Base-by-base conservation (phyloP, 306 rosid species). In the Lathyrus oleraceus region DNA sequence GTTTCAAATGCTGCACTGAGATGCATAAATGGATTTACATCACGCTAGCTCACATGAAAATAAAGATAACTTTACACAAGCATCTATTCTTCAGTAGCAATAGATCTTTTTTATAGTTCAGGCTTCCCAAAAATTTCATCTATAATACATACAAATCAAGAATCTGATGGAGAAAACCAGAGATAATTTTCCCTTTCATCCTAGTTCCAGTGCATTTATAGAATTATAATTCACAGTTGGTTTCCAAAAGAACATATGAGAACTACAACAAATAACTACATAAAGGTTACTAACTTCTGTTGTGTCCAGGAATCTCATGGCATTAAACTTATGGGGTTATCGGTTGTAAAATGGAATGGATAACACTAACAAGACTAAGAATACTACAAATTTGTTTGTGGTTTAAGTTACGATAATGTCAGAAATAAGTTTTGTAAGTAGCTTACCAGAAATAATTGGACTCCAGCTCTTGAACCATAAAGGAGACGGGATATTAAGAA, bases 381-480 rank as follows among this genome's bases (percentile, higher is more conserved):
- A 63, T 16, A 45, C 8, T 54, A 60, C 28, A 53, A 65, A 58
- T 64, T 35, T 32, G 48, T 61, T 17, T 61, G 58, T n/a, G 20
- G 16, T 61, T 69, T 39, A 1, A 51, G 20, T 63, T 45, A 72
- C 32, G 54, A 30, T 16, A 57, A 23, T 28, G 49, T 40, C 42
- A 38, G 35, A 78, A 66, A 42, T 19, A 58, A 75, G 15, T 54
- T 14, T 65, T 35, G 39, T 42, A 62, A 67, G 66, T 13, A 79
- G 70, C 90, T 87, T 83, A 90, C 98, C 97, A 61, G 92, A 76
- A 75, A 66, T 94, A 48, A 88, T 85, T n/a, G 96, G 96, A 83
- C 98, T 94, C 97, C 98, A 90, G 17, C 97, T 82, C 76, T 73
- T 76, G 76, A 94, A 84, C 75, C 90, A 83, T 52, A 93, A 93